These are phyloP conservation scores for Penicillium fuscoglaucum DNA, from an alignment of 2,329 filamentous ascomycete genomes.

Conservation along the genomic window DNA sequence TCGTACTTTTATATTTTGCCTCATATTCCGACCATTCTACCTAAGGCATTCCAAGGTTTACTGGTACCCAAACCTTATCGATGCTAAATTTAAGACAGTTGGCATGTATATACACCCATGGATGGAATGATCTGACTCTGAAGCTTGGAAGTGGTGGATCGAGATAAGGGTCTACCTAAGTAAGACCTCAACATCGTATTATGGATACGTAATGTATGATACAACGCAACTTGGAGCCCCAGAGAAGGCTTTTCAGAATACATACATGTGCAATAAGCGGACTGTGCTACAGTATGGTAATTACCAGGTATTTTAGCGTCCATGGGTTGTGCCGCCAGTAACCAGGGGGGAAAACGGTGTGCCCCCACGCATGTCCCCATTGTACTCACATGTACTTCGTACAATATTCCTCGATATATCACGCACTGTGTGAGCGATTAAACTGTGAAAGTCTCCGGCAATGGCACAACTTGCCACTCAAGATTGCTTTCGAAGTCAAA, in stretches of 20 bases:
- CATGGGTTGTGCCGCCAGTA: neutral
- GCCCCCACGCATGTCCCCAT: neutral
- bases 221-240: neutral
- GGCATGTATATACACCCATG: neutral
- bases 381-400: neutral
- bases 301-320: neutral
- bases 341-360: neutral
- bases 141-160: neutral
- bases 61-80: neutral
- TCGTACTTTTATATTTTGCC: neutral
- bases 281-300: neutral
- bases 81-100: neutral
- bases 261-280: neutral
- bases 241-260: neutral
- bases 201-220: neutral
- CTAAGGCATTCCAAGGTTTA: neutral
- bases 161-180: neutral
- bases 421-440: neutral
- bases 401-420: neutral
- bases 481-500: neutral
- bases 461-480: neutral
- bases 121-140: neutral
- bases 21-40: neutral
- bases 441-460: neutral
- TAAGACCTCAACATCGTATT: neutral